These are phyloP conservation scores for Litchi chinensis DNA, from an alignment of 345 rosid genomes.

Conservation along the genomic window DNA sequence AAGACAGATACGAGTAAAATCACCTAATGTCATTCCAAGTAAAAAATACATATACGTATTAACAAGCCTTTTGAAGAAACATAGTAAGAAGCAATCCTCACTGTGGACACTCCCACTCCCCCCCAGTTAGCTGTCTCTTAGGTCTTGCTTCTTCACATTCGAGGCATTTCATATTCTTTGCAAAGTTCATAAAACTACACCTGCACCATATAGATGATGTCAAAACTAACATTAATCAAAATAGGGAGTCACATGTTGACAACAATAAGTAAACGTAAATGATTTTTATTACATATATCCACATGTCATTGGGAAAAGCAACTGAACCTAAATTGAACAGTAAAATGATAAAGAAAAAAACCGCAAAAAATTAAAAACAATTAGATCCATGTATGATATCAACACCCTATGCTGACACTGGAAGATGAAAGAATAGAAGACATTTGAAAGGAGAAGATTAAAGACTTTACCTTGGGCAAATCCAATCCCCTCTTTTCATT, in stretches of 20 bases:
- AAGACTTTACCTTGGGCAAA: constrained; percentile 67
- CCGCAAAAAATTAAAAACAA: neutral
- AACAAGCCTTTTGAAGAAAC: constrained; percentile 8
- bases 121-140: constrained; percentile 78
- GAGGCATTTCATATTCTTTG: constrained; percentile 84
- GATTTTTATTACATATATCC: neutral
- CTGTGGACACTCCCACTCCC: constrained; percentile 99
- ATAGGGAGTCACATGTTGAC: neutral
- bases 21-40: constrained; percentile 12
- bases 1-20: constrained; percentile 22
- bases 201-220: constrained; percentile 48
- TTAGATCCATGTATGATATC: neutral
- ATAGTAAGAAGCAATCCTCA: constrained; percentile 46
- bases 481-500: constrained; percentile 98
- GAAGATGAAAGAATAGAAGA: constrained; percentile 6
- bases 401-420: constrained; percentile 1
- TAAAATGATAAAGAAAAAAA: constrained; percentile 9
- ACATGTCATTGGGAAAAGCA: constrained; percentile 6
- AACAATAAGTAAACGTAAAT: constrained; percentile 5
- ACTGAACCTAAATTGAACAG: neutral
- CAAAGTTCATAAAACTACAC: constrained; percentile 92
- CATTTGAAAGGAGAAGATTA: neutral
- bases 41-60: neutral
- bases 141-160: constrained; percentile 88
- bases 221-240: constrained; percentile 10